Evolutionary conservation across 2,329 filamentous ascomycete genomes (phyloP).

Genomic region (Botrytis paeoniae): DNA sequence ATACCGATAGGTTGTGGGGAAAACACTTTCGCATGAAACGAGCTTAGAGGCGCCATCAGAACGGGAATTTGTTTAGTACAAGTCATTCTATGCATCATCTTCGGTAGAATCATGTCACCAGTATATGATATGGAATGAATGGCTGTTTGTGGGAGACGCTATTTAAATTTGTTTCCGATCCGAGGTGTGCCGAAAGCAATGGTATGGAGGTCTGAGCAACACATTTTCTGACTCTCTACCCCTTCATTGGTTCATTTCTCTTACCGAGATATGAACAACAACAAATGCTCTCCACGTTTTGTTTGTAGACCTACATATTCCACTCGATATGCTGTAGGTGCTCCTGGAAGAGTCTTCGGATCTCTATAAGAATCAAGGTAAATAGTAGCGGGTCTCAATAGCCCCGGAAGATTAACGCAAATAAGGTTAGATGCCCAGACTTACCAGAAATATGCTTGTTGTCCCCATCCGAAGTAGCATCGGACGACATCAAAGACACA

Average conservation of each 20-base stretch:
- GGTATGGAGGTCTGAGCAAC: background rate
- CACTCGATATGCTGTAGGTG: background rate
- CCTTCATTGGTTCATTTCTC: background rate
- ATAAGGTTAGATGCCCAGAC: background rate
- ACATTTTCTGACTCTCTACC: background rate
- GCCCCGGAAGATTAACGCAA: background rate
- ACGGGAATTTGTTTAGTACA: background rate
- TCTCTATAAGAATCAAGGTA: background rate
- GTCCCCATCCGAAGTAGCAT: background rate
- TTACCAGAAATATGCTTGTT: background rate
- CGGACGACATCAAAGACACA: background rate
- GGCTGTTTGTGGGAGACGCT: background rate
- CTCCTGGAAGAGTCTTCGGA: background rate
- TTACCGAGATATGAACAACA: background rate
- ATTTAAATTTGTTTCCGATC: background rate
- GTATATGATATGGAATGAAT: background rate
- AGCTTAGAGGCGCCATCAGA: background rate
- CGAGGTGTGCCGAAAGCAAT: background rate
- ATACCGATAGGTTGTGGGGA: slow-evolving; percentile 1
- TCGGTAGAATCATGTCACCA: background rate
- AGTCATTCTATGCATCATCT: background rate
- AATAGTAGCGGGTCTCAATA: background rate
- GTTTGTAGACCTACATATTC: background rate
- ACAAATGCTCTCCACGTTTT: background rate
- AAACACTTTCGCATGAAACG: slow-evolving; percentile 8